Evolutionary conservation across 495 filamentous ascomycete genomes (phyloP).

Genomic region (Talaromyces nanjingensis): DNA sequence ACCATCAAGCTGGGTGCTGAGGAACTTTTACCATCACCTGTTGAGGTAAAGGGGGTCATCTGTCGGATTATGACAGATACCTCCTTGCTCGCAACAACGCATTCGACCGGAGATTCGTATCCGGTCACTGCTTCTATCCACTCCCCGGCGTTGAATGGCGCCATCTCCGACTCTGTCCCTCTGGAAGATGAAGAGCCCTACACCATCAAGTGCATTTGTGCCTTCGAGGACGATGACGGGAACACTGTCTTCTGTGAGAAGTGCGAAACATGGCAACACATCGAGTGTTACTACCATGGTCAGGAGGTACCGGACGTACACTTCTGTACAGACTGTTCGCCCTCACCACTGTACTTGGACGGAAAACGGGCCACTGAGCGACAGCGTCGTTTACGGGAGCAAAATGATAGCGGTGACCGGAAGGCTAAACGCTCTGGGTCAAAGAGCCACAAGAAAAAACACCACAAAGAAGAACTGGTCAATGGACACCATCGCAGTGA

Average conservation of each 20-base stretch:
- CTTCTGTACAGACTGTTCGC: slow-evolving; percentile 79
- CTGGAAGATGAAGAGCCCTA: slow-evolving; percentile 80
- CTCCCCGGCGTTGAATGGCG: slow-evolving; percentile 49
- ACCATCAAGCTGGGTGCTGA: slow-evolving; percentile 11
- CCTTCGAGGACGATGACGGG: slow-evolving; percentile 88
- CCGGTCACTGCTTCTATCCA: slow-evolving; percentile 49
- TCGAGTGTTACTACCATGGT: slow-evolving; percentile 84
- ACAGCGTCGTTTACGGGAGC: slow-evolving; percentile 54
- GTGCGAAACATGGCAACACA: slow-evolving; percentile 98
- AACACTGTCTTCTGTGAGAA: slow-evolving; percentile 93
- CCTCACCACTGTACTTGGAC: slow-evolving; percentile 67
- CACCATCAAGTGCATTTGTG: slow-evolving; percentile 97
- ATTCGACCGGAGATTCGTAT: slow-evolving; percentile 57
- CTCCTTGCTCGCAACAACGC: slow-evolving; percentile 53
- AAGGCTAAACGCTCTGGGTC: slow-evolving; percentile 60
- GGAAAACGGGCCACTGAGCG: slow-evolving; percentile 59
- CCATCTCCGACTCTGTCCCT: slow-evolving; percentile 44
- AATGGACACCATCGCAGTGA: slow-evolving; percentile 38
- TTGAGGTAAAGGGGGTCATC: slow-evolving; percentile 45
- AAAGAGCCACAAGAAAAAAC: slow-evolving; percentile 73
- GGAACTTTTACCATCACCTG: slow-evolving; percentile 8
- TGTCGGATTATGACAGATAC: slow-evolving; percentile 93
- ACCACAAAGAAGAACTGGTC: slow-evolving; percentile 35
- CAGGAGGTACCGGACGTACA: slow-evolving; percentile 73
- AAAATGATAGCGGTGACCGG: slow-evolving; percentile 51